Conservation (phyloP, 805 yeast species). For the Candida methanosorbosa region DNA sequence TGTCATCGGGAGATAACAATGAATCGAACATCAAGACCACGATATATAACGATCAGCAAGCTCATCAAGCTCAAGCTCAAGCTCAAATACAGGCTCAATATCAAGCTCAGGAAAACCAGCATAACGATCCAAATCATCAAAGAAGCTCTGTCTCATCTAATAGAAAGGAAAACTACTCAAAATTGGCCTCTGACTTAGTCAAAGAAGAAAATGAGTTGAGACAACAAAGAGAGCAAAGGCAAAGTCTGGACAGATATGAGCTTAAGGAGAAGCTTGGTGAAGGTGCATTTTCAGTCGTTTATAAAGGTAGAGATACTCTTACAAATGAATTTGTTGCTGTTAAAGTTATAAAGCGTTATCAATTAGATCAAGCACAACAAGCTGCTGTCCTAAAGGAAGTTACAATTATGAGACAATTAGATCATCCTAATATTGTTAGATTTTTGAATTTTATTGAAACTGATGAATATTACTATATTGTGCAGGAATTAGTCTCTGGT, state of each 20-base stretch:
- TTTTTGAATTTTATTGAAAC: slow-evolving; percentile 62
- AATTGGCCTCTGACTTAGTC: slow-evolving; percentile 24
- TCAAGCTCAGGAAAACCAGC: background rate
- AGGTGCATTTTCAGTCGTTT: slow-evolving; percentile 53
- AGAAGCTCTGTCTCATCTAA: background rate
- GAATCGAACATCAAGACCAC: background rate
- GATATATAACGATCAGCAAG: background rate
- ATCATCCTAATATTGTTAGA: slow-evolving; percentile 55
- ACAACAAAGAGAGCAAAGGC: slow-evolving; percentile 11
- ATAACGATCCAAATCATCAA: slow-evolving; percentile 12
- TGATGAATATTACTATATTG: slow-evolving; percentile 50
- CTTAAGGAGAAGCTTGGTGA: slow-evolving; percentile 45
- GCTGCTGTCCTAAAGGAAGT: slow-evolving; percentile 76
- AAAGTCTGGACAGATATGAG: slow-evolving; percentile 28
- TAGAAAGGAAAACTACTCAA: slow-evolving; percentile 14
- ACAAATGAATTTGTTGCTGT: slow-evolving; percentile 39
- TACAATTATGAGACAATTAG: slow-evolving; percentile 58
- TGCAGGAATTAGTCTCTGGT: slow-evolving; percentile 67
- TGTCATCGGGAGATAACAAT: background rate
- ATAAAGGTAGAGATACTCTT: slow-evolving; percentile 33
- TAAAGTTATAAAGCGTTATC: slow-evolving; percentile 59
- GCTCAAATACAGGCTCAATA: background rate
- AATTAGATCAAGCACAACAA: slow-evolving; percentile 51
- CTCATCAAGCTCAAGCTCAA: background rate
- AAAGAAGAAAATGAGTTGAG: slow-evolving; percentile 20